phyloP scores from a whole-genome alignment of 768 basidiomycete genomes.

The Lactifluus echinatus region DNA sequence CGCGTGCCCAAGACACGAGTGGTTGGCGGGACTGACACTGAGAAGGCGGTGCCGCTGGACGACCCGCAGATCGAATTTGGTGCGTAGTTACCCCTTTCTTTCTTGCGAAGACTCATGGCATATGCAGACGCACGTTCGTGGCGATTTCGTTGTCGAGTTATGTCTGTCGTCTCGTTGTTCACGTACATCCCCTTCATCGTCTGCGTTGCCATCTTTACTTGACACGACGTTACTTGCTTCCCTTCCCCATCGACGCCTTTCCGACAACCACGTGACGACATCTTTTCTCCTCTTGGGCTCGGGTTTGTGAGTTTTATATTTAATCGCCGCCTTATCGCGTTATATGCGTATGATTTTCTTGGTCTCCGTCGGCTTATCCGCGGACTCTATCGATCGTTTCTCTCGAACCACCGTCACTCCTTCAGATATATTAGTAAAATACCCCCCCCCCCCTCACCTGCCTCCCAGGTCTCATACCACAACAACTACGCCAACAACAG shows the following conservation, averaged over 20 bases:
- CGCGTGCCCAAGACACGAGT: slow-evolving; percentile 54
- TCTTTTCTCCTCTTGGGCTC: slow-evolving; percentile 1
- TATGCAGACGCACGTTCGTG: slow-evolving; percentile 59
- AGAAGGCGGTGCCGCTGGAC: slow-evolving; percentile 66
- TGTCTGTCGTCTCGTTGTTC: slow-evolving; percentile 56
- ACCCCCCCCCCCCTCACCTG: neutral
- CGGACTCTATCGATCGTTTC: neutral
- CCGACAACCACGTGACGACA: neutral
- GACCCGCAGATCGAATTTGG: slow-evolving; percentile 76
- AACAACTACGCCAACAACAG: neutral
- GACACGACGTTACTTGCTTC: neutral
- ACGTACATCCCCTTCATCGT: slow-evolving; percentile 77
- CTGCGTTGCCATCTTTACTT: slow-evolving; percentile 56
- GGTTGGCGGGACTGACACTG: slow-evolving; percentile 45
- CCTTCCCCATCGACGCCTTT: neutral
- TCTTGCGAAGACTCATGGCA: slow-evolving; percentile 7
- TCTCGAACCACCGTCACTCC: neutral
- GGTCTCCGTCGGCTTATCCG: neutral
- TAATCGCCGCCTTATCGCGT: neutral
- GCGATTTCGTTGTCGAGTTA: slow-evolving; percentile 67
- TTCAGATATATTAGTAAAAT: slow-evolving; percentile 3
- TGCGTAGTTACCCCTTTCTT: slow-evolving; percentile 29
- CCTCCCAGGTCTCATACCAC: neutral
- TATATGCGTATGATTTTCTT: neutral
- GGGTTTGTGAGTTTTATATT: neutral